Conservation (phyloP, 352 stramenopile species). For the Plasmopara halstedii region DNA sequence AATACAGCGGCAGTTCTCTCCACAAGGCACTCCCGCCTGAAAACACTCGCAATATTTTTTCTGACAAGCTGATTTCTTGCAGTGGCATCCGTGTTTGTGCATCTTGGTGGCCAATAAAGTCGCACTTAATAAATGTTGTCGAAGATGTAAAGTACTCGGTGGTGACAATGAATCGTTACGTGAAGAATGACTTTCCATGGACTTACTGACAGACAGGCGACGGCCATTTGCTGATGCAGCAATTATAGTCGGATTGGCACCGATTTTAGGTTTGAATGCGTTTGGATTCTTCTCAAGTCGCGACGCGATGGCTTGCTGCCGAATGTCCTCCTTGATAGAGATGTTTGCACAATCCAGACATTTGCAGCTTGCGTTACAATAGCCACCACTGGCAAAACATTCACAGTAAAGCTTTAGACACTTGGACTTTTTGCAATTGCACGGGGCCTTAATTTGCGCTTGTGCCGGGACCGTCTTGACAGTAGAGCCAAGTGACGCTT, state of each 20-base stretch:
- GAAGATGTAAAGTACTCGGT: conserved; percentile 6
- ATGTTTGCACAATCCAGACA: conserved; percentile 91
- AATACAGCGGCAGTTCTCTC: conserved; percentile 86
- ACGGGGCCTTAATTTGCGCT: conserved; percentile 62
- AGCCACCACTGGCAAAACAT: conserved; percentile 90
- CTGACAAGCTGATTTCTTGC: conserved; percentile 94
- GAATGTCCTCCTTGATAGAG: conserved; percentile 44
- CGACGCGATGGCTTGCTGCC: conserved; percentile 79
- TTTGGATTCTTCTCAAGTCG: conserved; percentile 92
- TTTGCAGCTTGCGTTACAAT: conserved; percentile 91
- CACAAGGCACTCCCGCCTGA: conserved; percentile 82
- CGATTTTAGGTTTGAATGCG: conserved; percentile 95
- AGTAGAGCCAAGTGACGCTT: conserved; percentile 3
- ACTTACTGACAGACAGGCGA: conserved; percentile 9
- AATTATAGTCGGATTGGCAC: conserved; percentile 23
- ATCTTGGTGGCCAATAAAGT: conserved; percentile 44
- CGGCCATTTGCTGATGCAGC: conserved; percentile 4
- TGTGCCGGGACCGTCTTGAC: conserved; percentile 4
- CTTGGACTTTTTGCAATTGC: conserved; percentile 97
- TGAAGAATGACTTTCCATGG: conserved; percentile 7
- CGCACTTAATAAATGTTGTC: conserved; percentile 15
- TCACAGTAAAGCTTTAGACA: conserved; percentile 96
- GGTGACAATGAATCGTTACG: conserved; percentile 20
- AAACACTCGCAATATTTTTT: conserved; percentile 99
- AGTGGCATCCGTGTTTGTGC: conserved; percentile 95